Evolutionary conservation across 805 yeast genomes (phyloP), one percentile per base, ranked within the genome.

Genomic region (Candida sonorensis): DNA sequence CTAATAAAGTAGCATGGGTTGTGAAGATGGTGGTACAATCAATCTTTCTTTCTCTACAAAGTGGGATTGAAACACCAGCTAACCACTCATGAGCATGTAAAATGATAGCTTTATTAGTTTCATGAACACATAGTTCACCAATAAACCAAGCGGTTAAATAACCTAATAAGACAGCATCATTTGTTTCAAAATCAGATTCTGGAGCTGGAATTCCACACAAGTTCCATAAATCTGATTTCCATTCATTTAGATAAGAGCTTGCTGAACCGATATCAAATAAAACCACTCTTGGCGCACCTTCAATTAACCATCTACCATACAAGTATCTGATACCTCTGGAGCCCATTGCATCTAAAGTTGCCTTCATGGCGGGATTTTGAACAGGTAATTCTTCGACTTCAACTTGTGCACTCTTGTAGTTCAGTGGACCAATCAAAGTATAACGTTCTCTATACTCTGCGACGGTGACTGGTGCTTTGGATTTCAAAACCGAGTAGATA

Each of bases 21-120:
- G 98, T 90, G 68, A 90, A 90, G 42, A 90, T 81, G 17, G 98
- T 88, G 37, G 95, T 86, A 38, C 86, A 87, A 51, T 90, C 98
- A 37, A 90, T 80, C 50, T 86, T 74, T 51, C 97, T 77, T 59
- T 85, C 85, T 50, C 95, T 70, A 57, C 96, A 87, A 36, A 90
- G 66, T 0, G 98, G 97, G 38, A 92, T 65, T 0, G 95, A 95
- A 28, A 92, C 87, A 47, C 97, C 97, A 2, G 98, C 97, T 37
- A 90, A 71, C 98, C 98, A 90, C 64, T 90, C 98, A 64, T 90
- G 98, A 57, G 83, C 88, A 55, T 90, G 98, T 35, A 92, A 79
- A 40, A 90, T 79, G 31, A 92, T 87, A 0, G 97, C 97, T 47
- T 90, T 77, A 33, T 81, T 81, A 16, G 77, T 72, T 57, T 92